Base-by-base conservation (phyloP, 495 filamentous ascomycete genomes). In the Friedmanniomyces endolithicus region DNA sequence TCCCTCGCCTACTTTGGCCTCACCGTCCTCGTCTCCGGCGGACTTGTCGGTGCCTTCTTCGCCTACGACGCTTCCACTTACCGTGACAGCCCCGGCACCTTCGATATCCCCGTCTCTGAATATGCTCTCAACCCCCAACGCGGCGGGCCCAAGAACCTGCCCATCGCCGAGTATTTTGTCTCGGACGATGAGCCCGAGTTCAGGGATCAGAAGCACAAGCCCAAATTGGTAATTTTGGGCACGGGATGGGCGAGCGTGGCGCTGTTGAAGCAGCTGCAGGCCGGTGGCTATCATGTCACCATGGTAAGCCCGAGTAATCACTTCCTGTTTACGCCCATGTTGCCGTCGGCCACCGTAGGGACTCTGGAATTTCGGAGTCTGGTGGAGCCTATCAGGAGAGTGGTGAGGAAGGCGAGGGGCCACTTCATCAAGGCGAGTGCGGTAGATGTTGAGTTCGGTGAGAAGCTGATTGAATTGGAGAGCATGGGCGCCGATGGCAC, bases 271-370 rank as follows among this genome's bases (percentile, higher is more conserved):
- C 84, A 84, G 52, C 72, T 99, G 53, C 83, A 90, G 45, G 84
- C 89, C 1, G 87, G 86, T 6, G 83, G 94, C 59, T 98, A 95
- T 64, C 88, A 97, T 67, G 81, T 97, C 61, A 95, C 89, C 12
- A 87, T 97, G 34, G 83, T 99, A 41, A 92, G 87, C 0, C 90
- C 94, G 0, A 84, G 83, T 27, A 97, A 97, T 61, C 94, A 97
- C 71, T 99, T 99, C 71, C 69, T 97, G 35, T 99, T 97, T 68
- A 97, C 94, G 1, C 94, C 94, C 2, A 95, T 99, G 87, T 74
- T 99, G 20, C 94, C 94, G 1, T 90, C 86, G 20, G 94, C 90
- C 8, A 99, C 94, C 0, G 94, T 99, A 24, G 94, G 94, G 0
- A 99, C 94, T 0, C 70, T 99, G 53, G 92, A 94, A 60, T 75